phyloP scores from a whole-genome alignment of 202 grass and related monocot species.

The Schoenoplectus tabernaemontani region DNA sequence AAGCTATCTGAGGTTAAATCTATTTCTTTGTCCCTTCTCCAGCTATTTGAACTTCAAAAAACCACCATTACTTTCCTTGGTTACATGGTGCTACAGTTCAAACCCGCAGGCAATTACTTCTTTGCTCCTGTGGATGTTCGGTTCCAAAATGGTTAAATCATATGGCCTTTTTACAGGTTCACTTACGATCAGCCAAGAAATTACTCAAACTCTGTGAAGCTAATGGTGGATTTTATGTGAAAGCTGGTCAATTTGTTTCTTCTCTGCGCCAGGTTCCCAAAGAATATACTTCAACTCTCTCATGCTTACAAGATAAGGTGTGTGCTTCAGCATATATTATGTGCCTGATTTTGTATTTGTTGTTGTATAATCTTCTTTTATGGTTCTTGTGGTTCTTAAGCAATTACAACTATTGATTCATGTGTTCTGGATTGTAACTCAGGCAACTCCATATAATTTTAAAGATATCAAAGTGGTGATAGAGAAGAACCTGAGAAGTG shows the following conservation, averaged over 20 bases:
- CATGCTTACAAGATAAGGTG: constrained; percentile 87
- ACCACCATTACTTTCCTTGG: background rate
- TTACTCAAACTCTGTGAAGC: constrained; percentile 65
- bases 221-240: constrained; percentile 95
- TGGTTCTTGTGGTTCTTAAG: constrained; percentile 17
- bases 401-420: constrained; percentile 15
- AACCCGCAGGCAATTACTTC: too few species aligned
- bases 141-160: background rate
- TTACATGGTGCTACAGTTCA: too few species aligned
- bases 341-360: background rate
- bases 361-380: background rate
- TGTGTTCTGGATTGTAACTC: constrained; percentile 27
- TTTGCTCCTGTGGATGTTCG: background rate
- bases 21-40: background rate
- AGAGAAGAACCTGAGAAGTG: constrained; percentile 49
- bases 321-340: background rate
- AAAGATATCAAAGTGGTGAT: constrained; percentile 63
- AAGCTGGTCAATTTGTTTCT: constrained; percentile 94
- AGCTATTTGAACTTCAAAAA: background rate
- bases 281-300: constrained; percentile 82
- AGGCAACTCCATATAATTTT: constrained; percentile 73
- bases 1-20: constrained; percentile 66
- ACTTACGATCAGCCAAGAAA: constrained; percentile 76
- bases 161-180: constrained; percentile 35
- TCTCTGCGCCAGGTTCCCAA: constrained; percentile 76